Evolutionary conservation across 2,329 filamentous ascomycete species (phyloP), one percentile per base, ranked within the genome.

Genomic region (Aspergillus amoenus): DNA sequence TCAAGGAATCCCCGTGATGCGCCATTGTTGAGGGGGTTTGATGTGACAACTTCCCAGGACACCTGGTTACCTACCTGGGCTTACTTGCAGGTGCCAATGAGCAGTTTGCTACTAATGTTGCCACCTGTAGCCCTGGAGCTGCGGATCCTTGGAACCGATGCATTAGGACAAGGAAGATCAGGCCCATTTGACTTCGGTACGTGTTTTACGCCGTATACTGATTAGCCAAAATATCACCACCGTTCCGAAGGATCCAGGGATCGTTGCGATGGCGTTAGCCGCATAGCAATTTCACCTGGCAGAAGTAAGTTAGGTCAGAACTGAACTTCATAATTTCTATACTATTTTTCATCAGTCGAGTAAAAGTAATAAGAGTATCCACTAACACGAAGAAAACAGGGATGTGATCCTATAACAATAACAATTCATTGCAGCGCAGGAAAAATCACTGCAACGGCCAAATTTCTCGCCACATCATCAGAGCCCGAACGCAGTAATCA

Each of bases 331-430:
- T 57, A 53, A 44, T 46, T 13, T 49, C 40, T 49, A 44, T 30
- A 30, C 9, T 11, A 4, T 30, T 53, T 45, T 8, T 40, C 50
- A 52, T 54, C 46, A 50, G 30, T 41, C 50, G 24, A 49, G 34
- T 24, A 53, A 47, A 47, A 21, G 22, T 11, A 30, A 43, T 30
- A 30, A 43, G 43, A 24, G 49, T 52, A 53, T 57, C 49, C 55
- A 53, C 43, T 52, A 57, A 52, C 37, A 48, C 21, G 41, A 52
- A n/a, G 21, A 57, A 34, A 49, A 45, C 27, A 57, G 13, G 47
- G 22, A 51, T 56, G 37, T 45, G 32, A 42, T 18, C 21, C 44
- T 43, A 57, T 21, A 52, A 54, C 43, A 40, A 53, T 40, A 34
- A 34, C 34, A 43, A 43, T 42, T 43, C n/a, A 34, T 41, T 32